Evolutionary conservation across 139 green algal species (phyloP).

Genomic region (Chlamydomonas sp.): DNA sequence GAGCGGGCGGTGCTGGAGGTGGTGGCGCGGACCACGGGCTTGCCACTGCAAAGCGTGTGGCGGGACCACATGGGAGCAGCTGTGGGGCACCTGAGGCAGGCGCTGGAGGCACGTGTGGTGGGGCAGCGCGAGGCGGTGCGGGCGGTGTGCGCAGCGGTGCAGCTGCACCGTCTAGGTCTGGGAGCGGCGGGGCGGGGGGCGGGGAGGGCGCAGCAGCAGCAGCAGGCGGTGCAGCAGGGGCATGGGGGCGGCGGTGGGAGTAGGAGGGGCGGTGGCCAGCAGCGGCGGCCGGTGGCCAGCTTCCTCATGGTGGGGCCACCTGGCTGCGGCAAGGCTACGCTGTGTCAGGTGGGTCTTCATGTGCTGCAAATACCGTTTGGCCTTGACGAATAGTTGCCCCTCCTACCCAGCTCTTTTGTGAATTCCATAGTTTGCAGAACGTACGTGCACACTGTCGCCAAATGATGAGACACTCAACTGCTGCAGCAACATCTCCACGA

Average conservation of each 20-base stretch:
- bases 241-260: too few species aligned
- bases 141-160: conserved; percentile 61
- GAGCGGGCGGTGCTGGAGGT: conserved; percentile 62
- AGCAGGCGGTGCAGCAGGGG: not conserved
- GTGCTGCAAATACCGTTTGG: too few species aligned
- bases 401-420: not conserved
- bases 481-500: not conserved
- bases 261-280: too few species aligned
- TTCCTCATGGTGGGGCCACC: conserved; percentile 81
- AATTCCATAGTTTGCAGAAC: not conserved
- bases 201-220: not conserved
- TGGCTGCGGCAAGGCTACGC: conserved; percentile 81
- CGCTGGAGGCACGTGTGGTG: conserved; percentile 55
- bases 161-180: conserved; percentile 56
- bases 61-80: conserved; percentile 12
- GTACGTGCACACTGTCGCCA: not conserved
- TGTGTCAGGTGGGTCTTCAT: conserved; percentile 64
- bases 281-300: conserved; percentile 66
- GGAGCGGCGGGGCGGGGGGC: not conserved
- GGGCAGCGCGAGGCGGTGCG: conserved; percentile 73
- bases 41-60: conserved; percentile 43
- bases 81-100: conserved; percentile 64
- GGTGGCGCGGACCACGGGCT: conserved; percentile 60
- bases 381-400: not conserved
- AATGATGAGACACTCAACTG: not conserved